Evolutionary conservation across 768 basidiomycete genomes (phyloP), one percentile per base, ranked within the genome.

Genomic region (Panaeolus papilionaceus): DNA sequence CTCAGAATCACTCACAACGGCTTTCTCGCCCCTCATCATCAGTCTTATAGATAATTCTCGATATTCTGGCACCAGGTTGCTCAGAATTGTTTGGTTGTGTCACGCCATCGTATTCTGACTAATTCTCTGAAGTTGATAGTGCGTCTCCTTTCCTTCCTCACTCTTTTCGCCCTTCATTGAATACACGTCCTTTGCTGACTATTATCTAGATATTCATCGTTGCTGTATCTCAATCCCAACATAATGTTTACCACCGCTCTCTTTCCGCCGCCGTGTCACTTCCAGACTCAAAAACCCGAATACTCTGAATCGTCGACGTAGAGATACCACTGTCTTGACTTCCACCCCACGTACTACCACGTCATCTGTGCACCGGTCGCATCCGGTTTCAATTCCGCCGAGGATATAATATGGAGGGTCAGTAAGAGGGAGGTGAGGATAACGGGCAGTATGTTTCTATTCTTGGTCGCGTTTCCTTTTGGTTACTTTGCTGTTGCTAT

Each of bases 361-460:
- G 8, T 44, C 42, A 44, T 16, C 14, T 2, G 1, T 44, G 5
- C 12, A 49, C 11, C 20, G 4, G 20, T 70, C 74, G 12, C 74
- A 72, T 14, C 76, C 77, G 4, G 63, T 77, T 40, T 76, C 76
- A 6, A 68, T 74, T 44, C 73, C 70, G 14, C 75, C 73, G 11
- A 71, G 71, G 61, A 62, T 69, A n/a, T 42, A 62, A 39, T 33
- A 39, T 45, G 42, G 26, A 64, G 62, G 45, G 23, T 1, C 51
- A 11, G 45, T n/a, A 11, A 10, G 33, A 49, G 64, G 51, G 37
- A 39, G 20, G 20, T 51, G 47, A 61, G 74, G 73, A 26, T 68
- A 68, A 71, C 63, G 44, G 61, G 68, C 54, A 65, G 68, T 61
- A 73, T 70, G 61, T 75, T 63, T 65, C 45, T 47, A n/a, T 33